A percentile compares a stretch with the other conserved stretches of the same genome.
Conservation (phyloP, 2,329 filamentous ascomycete genomes). For the Ilyonectria sp. region DNA sequence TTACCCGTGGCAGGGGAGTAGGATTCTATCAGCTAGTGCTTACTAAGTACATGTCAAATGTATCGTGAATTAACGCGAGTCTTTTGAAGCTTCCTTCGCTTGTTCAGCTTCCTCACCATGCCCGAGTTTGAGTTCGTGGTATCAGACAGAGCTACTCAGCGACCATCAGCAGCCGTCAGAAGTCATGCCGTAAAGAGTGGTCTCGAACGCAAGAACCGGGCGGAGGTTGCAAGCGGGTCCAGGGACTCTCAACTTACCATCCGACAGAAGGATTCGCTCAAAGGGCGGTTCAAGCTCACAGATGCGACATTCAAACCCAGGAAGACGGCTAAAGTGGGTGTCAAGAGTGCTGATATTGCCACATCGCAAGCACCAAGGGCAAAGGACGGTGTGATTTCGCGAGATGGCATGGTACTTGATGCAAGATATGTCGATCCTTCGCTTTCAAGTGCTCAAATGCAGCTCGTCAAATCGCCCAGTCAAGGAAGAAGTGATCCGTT, state of each 20-base stretch:
- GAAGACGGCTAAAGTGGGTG: neutral
- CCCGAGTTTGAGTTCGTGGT: constrained; percentile 34
- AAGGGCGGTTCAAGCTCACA: constrained; percentile 29
- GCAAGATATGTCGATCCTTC: no score
- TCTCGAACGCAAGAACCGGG: constrained; percentile 31
- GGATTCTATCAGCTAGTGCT: neutral
- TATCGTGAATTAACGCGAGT: neutral
- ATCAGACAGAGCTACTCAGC: constrained; percentile 22
- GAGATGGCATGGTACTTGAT: neutral
- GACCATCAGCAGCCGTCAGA: constrained; percentile 30
- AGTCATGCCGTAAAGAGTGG: constrained; percentile 39
- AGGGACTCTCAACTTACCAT: constrained; percentile 32
- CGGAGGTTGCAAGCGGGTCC: neutral
- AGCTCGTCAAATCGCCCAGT: constrained; percentile 18
- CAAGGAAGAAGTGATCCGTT: constrained; percentile 34
- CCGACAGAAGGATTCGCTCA: constrained; percentile 33
- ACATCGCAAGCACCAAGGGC: neutral
- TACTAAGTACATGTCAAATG: neutral
- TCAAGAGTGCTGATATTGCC: neutral
- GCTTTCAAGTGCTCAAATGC: neutral
- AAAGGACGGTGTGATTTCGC: neutral
- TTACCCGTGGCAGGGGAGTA: neutral
- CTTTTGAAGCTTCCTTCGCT: neutral
- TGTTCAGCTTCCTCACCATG: constrained; percentile 13
- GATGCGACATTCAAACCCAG: neutral